Evolutionary conservation across 169 alveolate genomes (phyloP), one percentile per base, ranked within the genome.

Genomic region (Eimeria zaria): DNA sequence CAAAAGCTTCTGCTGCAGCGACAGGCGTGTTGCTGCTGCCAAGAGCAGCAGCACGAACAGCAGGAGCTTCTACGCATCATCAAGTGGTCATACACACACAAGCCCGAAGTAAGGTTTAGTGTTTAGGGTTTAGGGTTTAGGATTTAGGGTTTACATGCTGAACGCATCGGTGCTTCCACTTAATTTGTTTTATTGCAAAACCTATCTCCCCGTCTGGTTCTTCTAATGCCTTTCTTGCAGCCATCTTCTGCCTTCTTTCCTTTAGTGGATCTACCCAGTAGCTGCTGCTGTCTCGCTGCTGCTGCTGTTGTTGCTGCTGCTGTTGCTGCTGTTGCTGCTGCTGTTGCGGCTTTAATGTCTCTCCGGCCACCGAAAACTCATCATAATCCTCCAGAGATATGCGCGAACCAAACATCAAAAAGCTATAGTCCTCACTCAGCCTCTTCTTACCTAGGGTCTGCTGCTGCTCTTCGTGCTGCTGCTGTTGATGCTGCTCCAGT

Each of bases 281-380:
- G 84, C 58, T 73, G 55, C 84, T 41, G 53, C 9, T 44, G 0
- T 73, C 84, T 5, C 84, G 84, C n/a, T 73, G 84, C 84, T 73
- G 33, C 84, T 73, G 84, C 76, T 64, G 76, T 55, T 73, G 84
- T 55, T 73, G 84, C 58, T 73, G 84, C 84, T 73, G 84, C 58
- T 73, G 84, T 30, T 73, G 84, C 55, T 73, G n/a, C n/a, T n/a
- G n/a, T n/a, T n/a, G n/a, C n/a, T n/a, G 84, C 84, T 73, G 84
- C 48, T 39, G 84, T 55, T 36, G 55, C 53, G 53, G 58, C 33
- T 39, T 36, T 24, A 39, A 22, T 27, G 55, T 73, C 14, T 36
- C 58, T 36, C 30, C 84, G 24, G 5, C n/a, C 53, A 44, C n/a
- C 9, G 84, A 20, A 18, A 73, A 44, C 9, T 18, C 53, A 11